Percentiles rank a stretch among this genome's conserved stretches.
phyloP scores from a whole-genome alignment of 2,329 filamentous ascomycete genomes.

The Lecanicillium sp. region DNA sequence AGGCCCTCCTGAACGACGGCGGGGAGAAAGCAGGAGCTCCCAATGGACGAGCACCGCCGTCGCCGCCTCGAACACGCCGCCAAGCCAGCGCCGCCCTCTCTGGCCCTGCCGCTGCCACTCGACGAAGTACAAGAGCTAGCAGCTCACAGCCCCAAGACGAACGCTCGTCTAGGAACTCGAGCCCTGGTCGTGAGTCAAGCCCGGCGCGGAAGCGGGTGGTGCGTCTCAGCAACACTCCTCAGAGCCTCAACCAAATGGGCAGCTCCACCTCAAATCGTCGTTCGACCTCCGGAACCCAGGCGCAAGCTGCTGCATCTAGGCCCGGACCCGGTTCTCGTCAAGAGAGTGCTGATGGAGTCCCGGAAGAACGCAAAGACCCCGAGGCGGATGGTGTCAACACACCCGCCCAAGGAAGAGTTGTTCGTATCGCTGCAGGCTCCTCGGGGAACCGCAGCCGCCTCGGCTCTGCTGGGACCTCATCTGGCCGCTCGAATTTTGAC shows the following conservation, averaged over 20 bases:
- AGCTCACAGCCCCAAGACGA: conserved; percentile 37
- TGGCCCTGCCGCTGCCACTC: conserved; percentile 37
- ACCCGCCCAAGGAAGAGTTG: conserved; percentile 46
- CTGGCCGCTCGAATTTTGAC: conserved; percentile 29
- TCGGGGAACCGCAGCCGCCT: conserved; percentile 38
- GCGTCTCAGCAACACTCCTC: conserved; percentile 47
- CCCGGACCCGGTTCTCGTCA: conserved; percentile 31
- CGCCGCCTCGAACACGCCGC: conserved; percentile 43
- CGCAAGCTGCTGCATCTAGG: conserved; percentile 16
- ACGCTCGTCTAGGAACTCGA: conserved; percentile 35
- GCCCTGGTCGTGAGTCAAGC: conserved; percentile 46
- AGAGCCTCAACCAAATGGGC: conserved; percentile 35
- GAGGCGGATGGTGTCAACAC: conserved; percentile 46
- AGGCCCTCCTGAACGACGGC: conserved; percentile 68
- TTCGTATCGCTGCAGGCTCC: conserved; percentile 49
- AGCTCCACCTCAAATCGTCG: conserved; percentile 40
- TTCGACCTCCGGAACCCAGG: conserved; percentile 28
- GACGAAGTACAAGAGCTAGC: conserved; percentile 41
- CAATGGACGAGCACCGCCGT: conserved; percentile 33
- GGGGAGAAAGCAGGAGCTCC: conserved; percentile 42
- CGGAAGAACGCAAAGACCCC: conserved; percentile 33
- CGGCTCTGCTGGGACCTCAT: conserved; percentile 31
- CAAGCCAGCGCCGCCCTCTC: conserved; percentile 42
- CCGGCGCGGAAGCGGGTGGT: conserved; percentile 53
- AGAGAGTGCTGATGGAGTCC: conserved; percentile 35